Evolutionary conservation across 805 yeast genomes (phyloP).

Genomic region (Zygoascus tannicola): DNA sequence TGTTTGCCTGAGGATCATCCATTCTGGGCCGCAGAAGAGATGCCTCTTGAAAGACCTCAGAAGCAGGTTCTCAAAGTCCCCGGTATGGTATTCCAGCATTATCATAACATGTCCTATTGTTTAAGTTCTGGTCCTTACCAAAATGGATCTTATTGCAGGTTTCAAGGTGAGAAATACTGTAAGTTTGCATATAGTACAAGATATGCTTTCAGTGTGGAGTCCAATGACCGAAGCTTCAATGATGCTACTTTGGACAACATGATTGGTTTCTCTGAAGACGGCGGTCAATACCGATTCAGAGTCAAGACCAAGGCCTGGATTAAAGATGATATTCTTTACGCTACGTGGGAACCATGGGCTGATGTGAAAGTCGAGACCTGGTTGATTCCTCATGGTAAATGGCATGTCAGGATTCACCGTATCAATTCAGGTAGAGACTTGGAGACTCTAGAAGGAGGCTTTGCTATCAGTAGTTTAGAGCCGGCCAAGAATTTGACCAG

Average conservation of each 20-base stretch:
- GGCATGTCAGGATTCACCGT: constrained; percentile 18
- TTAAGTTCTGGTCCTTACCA: constrained; percentile 14
- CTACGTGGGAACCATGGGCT: constrained; percentile 16
- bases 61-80: constrained; percentile 5
- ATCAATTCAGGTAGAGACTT: constrained; percentile 8
- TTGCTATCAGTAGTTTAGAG: constrained; percentile 6
- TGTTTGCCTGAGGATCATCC: constrained; percentile 16
- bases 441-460: constrained; percentile 16
- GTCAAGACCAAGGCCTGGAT: constrained; percentile 6
- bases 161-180: constrained; percentile 17
- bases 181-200: constrained; percentile 21
- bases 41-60: neutral
- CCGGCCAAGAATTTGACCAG: neutral
- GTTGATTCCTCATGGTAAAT: constrained; percentile 15
- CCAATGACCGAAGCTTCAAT: constrained; percentile 6
- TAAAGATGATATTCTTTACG: constrained; percentile 8
- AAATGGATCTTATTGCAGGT: constrained; percentile 5
- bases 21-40: constrained; percentile 19
- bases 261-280: constrained; percentile 18
- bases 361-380: constrained; percentile 18
- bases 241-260: constrained; percentile 16
- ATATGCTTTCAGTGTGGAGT: constrained; percentile 19
- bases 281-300: constrained; percentile 9
- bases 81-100: constrained; percentile 15
- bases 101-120: constrained; percentile 7